Percentiles rank a stretch among this genome's conserved stretches.
Evolutionary conservation across 2,329 filamentous ascomycete species (phyloP).

Genomic region (Zymoseptoria brevis): DNA sequence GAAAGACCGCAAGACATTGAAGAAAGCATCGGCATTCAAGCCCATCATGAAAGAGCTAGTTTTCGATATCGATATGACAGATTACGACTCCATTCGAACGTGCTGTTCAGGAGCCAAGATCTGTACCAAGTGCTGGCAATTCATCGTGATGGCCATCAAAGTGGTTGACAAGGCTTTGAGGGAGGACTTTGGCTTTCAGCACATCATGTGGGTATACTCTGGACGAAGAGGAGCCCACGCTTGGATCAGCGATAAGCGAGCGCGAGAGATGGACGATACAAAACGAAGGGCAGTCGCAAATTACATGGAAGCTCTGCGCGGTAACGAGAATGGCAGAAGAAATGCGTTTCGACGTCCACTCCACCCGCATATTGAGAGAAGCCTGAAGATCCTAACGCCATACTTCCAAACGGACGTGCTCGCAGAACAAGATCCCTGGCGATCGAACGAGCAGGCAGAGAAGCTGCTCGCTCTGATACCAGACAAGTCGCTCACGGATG

Average conservation of each 20-base stretch:
- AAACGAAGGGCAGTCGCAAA: conserved; percentile 77
- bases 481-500: conserved; percentile 66
- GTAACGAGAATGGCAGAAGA: conserved; percentile 76
- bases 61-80: conserved; percentile 98
- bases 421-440: conserved; percentile 78
- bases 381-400: conserved; percentile 71
- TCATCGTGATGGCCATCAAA: conserved; percentile 96
- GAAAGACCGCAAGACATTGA: conserved; percentile 79
- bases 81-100: conserved; percentile 94
- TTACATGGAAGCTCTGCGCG: conserved; percentile 84
- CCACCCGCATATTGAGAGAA: conserved; percentile 82
- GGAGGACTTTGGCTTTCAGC: conserved; percentile 92
- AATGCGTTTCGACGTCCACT: conserved; percentile 75
- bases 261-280: conserved; percentile 74
- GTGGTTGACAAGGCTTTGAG: conserved; percentile 79
- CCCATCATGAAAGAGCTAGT: conserved; percentile 89
- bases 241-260: conserved; percentile 91
- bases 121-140: conserved; percentile 89
- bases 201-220: conserved; percentile 98
- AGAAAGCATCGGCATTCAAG: conserved; percentile 72
- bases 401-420: conserved; percentile 82
- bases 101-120: conserved; percentile 93
- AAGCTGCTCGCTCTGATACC: conserved; percentile 79
- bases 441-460: conserved; percentile 59
- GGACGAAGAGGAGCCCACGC: conserved; percentile 94